Conservation (phyloP, 441 rosid genomes). For the Pelargonium fulgidum region DNA sequence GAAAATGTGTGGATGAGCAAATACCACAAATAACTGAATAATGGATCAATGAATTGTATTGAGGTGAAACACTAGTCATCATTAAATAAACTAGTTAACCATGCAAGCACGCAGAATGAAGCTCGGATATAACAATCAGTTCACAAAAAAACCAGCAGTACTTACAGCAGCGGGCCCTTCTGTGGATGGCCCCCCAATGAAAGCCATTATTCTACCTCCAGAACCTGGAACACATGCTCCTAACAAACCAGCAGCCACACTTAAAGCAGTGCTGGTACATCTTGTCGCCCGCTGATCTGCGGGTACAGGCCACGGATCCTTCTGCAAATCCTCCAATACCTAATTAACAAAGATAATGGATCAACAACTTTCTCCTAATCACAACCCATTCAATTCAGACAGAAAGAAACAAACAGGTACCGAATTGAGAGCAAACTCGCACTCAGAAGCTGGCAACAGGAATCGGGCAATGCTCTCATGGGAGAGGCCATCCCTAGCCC, state of each 20-base stretch:
- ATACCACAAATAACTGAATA: no score
- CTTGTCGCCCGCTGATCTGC: not conserved
- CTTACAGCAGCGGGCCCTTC: slow-evolving; percentile 4
- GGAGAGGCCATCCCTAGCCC: slow-evolving; percentile 76
- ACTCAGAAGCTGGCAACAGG: slow-evolving; percentile 73
- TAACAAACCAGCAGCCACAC: slow-evolving; percentile 4
- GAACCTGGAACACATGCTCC: slow-evolving; percentile 5
- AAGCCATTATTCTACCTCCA: slow-evolving; percentile 4
- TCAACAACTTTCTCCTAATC: not conserved
- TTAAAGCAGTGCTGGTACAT: not conserved
- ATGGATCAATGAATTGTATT: no score
- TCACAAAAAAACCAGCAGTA: not conserved
- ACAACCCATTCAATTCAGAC: not conserved
- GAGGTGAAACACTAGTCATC: no score
- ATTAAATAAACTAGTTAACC: no score
- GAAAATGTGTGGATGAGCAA: not conserved
- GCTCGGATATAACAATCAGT: not conserved
- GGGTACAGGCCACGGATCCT: slow-evolving; percentile 5
- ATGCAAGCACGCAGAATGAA: not conserved
- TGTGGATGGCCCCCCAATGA: slow-evolving; percentile 5
- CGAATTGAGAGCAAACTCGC: slow-evolving; percentile 75
- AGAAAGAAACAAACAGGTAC: slow-evolving; percentile 25
- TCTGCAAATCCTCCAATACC: slow-evolving; percentile 7
- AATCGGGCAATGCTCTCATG: slow-evolving; percentile 77
- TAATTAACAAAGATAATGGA: not conserved